These are phyloP conservation scores for Avena insularis DNA, from an alignment of 176 grass and related monocot species.

Conservation along the genomic window DNA sequence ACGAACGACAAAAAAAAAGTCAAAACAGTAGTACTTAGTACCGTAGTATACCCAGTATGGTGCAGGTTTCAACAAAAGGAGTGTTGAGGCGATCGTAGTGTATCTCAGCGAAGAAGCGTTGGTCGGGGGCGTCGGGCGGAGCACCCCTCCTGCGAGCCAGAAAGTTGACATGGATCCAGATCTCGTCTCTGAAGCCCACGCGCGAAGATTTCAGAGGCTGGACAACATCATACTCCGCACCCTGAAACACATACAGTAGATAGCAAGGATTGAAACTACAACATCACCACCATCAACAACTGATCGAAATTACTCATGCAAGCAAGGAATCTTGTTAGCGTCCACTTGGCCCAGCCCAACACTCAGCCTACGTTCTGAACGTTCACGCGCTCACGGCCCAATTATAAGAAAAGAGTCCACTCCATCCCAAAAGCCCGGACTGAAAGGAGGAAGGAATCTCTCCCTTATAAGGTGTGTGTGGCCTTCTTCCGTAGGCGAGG, in stretches of 20 bases:
- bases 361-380: too few species aligned
- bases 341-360: too few species aligned
- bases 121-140: background rate
- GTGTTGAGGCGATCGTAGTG: background rate
- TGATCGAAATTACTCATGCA: background rate
- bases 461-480: too few species aligned
- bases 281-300: background rate
- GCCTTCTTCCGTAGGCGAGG: too few species aligned
- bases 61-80: background rate
- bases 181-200: background rate
- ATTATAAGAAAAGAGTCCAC: too few species aligned
- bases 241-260: background rate
- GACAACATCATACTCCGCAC: conserved; percentile 29
- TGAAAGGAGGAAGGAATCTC: too few species aligned
- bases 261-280: background rate
- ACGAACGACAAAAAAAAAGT: background rate
- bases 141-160: conserved; percentile 28
- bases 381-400: too few species aligned
- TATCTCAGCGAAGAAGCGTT: conserved; percentile 30
- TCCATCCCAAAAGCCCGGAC: too few species aligned
- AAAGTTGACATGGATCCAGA: conserved; percentile 15
- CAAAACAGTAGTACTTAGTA: too few species aligned
- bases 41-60: background rate
- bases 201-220: conserved; percentile 2
- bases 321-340: background rate